Evolutionary conservation across 768 basidiomycete genomes (phyloP), one percentile per base, ranked within the genome.

Genomic region (Xerocomus brunneocitrinus): DNA sequence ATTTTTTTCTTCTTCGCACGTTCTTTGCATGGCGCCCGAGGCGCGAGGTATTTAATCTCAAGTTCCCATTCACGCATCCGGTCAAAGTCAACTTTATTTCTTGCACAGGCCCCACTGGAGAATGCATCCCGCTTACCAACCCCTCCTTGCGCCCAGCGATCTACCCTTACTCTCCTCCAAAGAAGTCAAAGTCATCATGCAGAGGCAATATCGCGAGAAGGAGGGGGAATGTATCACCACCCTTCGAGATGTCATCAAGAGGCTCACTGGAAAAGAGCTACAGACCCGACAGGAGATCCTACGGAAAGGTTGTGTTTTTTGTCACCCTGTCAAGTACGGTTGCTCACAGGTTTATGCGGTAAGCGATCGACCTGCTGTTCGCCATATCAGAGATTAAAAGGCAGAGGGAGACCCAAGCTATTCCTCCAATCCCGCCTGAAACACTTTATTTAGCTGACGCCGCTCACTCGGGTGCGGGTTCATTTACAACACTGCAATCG

Each of bases 151-250:
- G 2, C 0, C 22, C 8, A 7, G 12, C 16, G 16, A 34, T 13
- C 14, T 24, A 25, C 30, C 8, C 9, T 9, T 31, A 3, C 30
- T 10, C 30, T 9, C 38, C 1, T 25, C 36, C 28, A 59, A 19
- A 42, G 49, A 46, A 35, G 49, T 16, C 25, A 67, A 68, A 46
- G 50, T 40, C 25, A n/a, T 13, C 2, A 27, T 24, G 34, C 67
- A 67, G 38, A 58, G 36, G 39, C 46, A 45, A 25, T 67, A 67
- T 38, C 65, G 67, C 27, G 49, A 58, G 34, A 67, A 54, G 42
- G 65, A 67, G 32, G 38, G 46, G 7, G 59, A 58, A 1, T 55
- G 36, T 38, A 56, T 67, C 22, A 47, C 16, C 2, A 25, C 24
- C 1, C 63, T 67, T n/a, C 53, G 56, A 10, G 43, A 36, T 1